Evolutionary conservation across 805 yeast species (phyloP), one percentile per base, ranked within the genome.

Genomic region (Ogataea populi-albae): DNA sequence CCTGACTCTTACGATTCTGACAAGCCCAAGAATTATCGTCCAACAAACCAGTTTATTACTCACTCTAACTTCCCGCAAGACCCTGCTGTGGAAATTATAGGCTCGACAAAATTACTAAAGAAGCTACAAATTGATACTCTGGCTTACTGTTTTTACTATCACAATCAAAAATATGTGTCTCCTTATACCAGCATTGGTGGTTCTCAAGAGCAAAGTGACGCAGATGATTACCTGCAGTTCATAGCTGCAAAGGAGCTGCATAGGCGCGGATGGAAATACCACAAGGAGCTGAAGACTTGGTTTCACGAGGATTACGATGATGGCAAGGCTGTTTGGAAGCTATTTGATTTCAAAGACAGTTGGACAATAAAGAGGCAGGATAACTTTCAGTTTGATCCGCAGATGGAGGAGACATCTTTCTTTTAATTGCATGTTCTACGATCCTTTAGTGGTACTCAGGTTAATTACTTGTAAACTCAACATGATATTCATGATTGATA

Each of bases 1-100:
- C 98, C 98, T 0, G 98, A 93, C 62, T 86, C 98, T 1, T 74
- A 80, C 40, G 95, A 91, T 57, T 81, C 95, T 2, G 97, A 91
- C 52, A 75, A 69, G 49, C 95, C 97, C 12, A 75, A 81, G 42
- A 59, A 55, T 26, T 80, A 87, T 57, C 75, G 73, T 32, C 91
- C 97, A 5, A 72, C 75, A 16, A 77, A 79, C 47, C 94, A 94
- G 35, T 94, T 84, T 55, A 95, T 96, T 18, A 86, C 95, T 6
- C 86, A 93, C 24, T 75, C 84, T 16, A 86, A 81, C 61, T 93
- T 86, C 62, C 98, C 98, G 2, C 86, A 80, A 55, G 93, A 84
- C 42, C 89, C 89, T 21, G 69, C 79, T 61, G 76, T 77, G 39
- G 85, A 78, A 54, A 62, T 69, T n/a, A 65, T 75, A 36, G 81